Evolutionary conservation across 768 basidiomycete species (phyloP), one percentile per base, ranked within the genome.

Genomic region (Psilocybe cyanescens): DNA sequence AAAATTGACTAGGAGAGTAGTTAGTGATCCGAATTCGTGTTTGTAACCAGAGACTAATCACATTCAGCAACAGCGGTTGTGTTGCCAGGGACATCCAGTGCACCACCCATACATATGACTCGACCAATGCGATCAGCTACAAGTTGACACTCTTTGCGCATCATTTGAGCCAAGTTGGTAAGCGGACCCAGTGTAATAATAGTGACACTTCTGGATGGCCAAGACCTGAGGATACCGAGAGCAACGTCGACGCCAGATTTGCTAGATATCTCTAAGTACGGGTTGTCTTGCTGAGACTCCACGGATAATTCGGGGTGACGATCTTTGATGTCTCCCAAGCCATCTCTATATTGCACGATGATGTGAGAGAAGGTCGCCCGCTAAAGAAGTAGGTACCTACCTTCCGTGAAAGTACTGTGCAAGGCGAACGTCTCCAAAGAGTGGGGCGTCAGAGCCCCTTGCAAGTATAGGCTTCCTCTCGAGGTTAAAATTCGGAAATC

Each of bases 71-170:
- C 81, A 7, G 94, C 86, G 28, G 81, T 86, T 0, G 88, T 90
- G 66, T 97, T 98, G 2, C 95, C 95, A 0, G 95, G 94, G 33
- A 94, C 91, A 65, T 96, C 94, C 24, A 98, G 72, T 2, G 94
- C 91, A 12, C 94, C 95, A n/a, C 95, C 95, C 94, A 98, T 97
- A 71, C 87, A 89, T 19, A 95, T 76, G 7, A 98, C 77, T n/a
- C 88, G 82, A 4, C 88, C 92, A 30, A 94, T 83, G 46, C 84
- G 84, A 11, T 82, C 74, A 7, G 75, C 74, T 31, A 95, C 78
- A 9, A 82, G 75, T 37, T 77, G 70, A 8, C 83, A 79, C 65
- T 92, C 82, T 46, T 78, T 67, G 6, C 81, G 82, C 71, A 92
- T 76, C 60, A 91, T 78, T 35, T 78, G 75, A 1, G 93, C 92